phyloP scores from a whole-genome alignment of 2,329 filamentous ascomycete species.

The Clonostachys sp. region DNA sequence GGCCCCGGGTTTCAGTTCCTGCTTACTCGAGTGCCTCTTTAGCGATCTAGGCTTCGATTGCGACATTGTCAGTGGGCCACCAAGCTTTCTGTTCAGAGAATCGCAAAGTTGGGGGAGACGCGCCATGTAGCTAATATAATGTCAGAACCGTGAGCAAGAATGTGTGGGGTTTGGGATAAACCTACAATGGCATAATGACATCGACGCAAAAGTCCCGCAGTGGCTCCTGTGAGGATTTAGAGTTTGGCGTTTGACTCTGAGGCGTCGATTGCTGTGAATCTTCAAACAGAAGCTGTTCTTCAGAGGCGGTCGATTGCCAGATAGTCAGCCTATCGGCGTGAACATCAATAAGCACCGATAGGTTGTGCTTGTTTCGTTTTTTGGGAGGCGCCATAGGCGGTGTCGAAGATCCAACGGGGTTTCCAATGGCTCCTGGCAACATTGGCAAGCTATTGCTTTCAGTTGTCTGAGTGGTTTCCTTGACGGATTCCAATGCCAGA shows the following conservation, averaged over 20 bases:
- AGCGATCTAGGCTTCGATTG: slow-evolving; percentile 42
- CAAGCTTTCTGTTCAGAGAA: slow-evolving; percentile 69
- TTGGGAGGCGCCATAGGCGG: slow-evolving; percentile 32
- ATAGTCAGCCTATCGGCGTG: slow-evolving; percentile 77
- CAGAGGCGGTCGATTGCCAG: slow-evolving; percentile 72
- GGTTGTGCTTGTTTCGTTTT: slow-evolving; percentile 59
- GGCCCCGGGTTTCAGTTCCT: slow-evolving; percentile 46
- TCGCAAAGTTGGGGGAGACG: slow-evolving; percentile 69
- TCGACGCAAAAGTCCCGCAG: slow-evolving; percentile 75
- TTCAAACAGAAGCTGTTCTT: slow-evolving; percentile 46
- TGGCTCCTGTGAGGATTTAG: slow-evolving; percentile 49
- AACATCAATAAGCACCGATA: slow-evolving; percentile 63
- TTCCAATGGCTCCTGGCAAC: slow-evolving; percentile 28
- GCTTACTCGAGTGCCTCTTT: slow-evolving; percentile 34
- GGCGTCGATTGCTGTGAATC: slow-evolving; percentile 36
- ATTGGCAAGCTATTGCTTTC: slow-evolving; percentile 40
- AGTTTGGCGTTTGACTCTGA: background rate
- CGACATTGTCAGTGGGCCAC: slow-evolving; percentile 61
- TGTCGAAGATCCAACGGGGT: slow-evolving; percentile 5
- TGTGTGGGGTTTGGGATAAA: slow-evolving; percentile 1
- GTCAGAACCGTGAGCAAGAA: slow-evolving; percentile 22
- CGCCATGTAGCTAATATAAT: slow-evolving; percentile 57
- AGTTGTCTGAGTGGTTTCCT: slow-evolving; percentile 28
- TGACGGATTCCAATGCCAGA: slow-evolving; percentile 60
- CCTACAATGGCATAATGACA: slow-evolving; percentile 75